Evolutionary conservation across 164 flowering plant species (phyloP).

Genomic region (Kalanchoe fedtschenkoi): DNA sequence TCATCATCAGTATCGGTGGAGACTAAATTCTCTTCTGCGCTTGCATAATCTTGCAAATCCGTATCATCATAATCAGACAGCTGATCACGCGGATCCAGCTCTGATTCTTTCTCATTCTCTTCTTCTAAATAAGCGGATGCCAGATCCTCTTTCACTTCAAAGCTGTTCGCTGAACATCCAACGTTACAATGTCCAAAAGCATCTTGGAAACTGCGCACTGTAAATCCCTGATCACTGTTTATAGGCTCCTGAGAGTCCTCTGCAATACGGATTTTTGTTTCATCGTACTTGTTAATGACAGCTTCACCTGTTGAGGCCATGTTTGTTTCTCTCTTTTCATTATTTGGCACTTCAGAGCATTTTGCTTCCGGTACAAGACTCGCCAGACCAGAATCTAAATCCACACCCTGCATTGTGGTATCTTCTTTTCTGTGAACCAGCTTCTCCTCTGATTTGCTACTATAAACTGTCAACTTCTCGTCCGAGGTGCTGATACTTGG

Average conservation of each 20-base stretch:
- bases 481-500: constrained; percentile 7
- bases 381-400: neutral
- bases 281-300: neutral
- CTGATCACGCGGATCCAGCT: neutral
- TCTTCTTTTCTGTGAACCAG: neutral
- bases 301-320: neutral
- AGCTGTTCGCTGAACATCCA: neutral
- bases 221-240: neutral
- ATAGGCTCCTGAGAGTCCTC: neutral
- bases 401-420: neutral
- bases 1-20: neutral
- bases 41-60: constrained; percentile 1
- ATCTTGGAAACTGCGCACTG: neutral
- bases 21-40: neutral
- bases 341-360: neutral
- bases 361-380: neutral
- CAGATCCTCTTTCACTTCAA: neutral
- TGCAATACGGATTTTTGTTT: neutral
- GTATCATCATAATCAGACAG: neutral
- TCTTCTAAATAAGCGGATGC: neutral
- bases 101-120: neutral
- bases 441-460: neutral
- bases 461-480: constrained; percentile 1
- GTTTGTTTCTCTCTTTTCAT: neutral
- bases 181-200: neutral